phyloP scores from a whole-genome alignment of 2,329 filamentous ascomycete species.

The Ophiosphaerella narmari region DNA sequence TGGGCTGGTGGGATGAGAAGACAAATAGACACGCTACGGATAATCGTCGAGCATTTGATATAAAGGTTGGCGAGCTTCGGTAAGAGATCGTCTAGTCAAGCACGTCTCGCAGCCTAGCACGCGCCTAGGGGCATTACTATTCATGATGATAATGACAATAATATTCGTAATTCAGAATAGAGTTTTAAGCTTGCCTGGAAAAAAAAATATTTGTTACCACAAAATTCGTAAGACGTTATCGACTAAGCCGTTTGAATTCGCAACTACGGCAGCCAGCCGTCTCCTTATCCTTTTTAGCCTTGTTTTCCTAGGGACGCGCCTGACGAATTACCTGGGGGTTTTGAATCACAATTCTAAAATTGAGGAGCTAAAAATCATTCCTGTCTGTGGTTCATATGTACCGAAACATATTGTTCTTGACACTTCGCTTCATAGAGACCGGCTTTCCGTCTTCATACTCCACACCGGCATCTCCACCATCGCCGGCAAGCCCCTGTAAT shows the following conservation, averaged over 20 bases:
- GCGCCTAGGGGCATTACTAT: neutral
- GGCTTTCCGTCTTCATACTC: constrained; percentile 77
- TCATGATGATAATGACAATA: constrained; percentile 2
- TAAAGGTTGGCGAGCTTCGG: neutral
- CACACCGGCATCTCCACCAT: constrained; percentile 71
- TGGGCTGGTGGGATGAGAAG: constrained; percentile 17
- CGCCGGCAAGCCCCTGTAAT: constrained; percentile 69
- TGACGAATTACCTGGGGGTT: too few relatives aligned
- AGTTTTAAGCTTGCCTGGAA: too few relatives aligned
- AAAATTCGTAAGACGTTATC: too few relatives aligned
- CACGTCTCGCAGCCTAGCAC: too few relatives aligned
- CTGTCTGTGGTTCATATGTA: constrained; percentile 55
- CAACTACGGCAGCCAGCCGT: too few relatives aligned
- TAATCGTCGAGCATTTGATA: neutral
- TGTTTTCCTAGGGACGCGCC: too few relatives aligned
- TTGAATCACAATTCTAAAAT: too few relatives aligned
- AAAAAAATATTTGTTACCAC: too few relatives aligned
- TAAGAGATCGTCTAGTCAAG: too few relatives aligned
- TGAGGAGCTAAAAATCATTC: neutral
- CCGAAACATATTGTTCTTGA: constrained; percentile 78
- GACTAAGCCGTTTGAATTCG: too few relatives aligned
- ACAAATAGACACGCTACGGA: neutral
- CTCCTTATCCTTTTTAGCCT: too few relatives aligned
- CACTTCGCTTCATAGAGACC: constrained; percentile 72
- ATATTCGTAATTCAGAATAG: neutral